Conservation (phyloP, 441 rosid species). For the Euphorbia corollata region DNA sequence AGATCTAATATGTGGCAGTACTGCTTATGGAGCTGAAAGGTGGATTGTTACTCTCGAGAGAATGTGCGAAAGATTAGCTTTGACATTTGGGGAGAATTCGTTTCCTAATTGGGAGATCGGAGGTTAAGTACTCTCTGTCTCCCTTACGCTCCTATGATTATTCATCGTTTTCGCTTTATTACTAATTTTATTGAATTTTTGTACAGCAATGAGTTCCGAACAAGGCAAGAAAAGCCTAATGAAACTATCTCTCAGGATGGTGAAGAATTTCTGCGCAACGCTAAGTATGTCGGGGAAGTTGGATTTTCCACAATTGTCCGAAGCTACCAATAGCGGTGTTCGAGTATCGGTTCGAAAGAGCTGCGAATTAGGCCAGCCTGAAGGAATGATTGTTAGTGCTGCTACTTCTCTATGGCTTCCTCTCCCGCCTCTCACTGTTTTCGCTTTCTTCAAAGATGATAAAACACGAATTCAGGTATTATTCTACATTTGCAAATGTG, state of each 20-base stretch:
- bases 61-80: conserved; percentile 51
- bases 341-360: conserved; percentile 41
- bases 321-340: conserved; percentile 41
- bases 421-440: conserved; percentile 31
- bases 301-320: conserved; percentile 42
- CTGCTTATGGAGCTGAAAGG: conserved; percentile 59
- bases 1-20: conserved; percentile 34
- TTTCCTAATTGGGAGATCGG: conserved; percentile 22
- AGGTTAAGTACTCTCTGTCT: conserved; percentile 1
- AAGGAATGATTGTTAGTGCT: conserved; percentile 44
- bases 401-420: conserved; percentile 60
- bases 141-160: no score
- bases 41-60: conserved; percentile 53
- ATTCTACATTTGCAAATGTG: no score
- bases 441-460: conserved; percentile 32
- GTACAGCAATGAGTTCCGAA: conserved; percentile 19
- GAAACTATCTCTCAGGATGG: conserved; percentile 54
- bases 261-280: conserved; percentile 39
- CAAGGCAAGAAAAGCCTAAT: conserved; percentile 40
- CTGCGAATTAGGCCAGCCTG: conserved; percentile 34
- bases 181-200: neutral
- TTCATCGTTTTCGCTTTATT: no score
- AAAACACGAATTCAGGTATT: conserved; percentile 42
- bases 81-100: conserved; percentile 5
- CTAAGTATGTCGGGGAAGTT: conserved; percentile 44